Evolutionary conservation across 2,329 filamentous ascomycete species (phyloP), one percentile per base, ranked within the genome.

Genomic region (Pseudogymnoascus sp.): DNA sequence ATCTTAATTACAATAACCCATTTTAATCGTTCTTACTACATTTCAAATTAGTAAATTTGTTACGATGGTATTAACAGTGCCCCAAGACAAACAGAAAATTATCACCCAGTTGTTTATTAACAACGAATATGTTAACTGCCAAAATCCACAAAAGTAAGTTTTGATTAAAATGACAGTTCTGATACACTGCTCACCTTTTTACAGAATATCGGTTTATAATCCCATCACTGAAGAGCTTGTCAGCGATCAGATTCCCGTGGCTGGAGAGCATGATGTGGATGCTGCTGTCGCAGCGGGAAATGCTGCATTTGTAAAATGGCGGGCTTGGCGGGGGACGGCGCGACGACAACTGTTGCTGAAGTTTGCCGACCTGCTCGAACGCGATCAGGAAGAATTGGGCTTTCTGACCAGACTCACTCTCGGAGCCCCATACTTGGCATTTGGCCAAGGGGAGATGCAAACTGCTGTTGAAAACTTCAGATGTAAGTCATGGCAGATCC

Each of bases 101-200:
- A 66, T 65, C 46, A 66, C 63, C 8, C 59, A 49, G 21, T 73
- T 82, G 61, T 80, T 81, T 67, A 82, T 83, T 71, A 80, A 82
- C 68, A 79, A 80, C 67, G 73, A 79, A 72, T 79, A 56, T 28
- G 38, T 63, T 14, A 28, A 16, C 40, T 34, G 8, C 40, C 36
- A 42, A 76, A 77, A 60, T 76, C 75, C 6, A 75, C 77, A 61
- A 76, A 70, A 61, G 18, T 25, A 59, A 2, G 21, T 46, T 3
- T 36, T 21, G 11, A 65, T 64, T 68, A 40, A 37, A 63, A 65
- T 23, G 38, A 64, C 28, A 65, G 63, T 40, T 63, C 49, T 31
- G 38, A 42, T 12, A 59, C 66, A 36, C 66, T 46, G 14, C 31
- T 68, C 3, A 49, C 62, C 2, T 25, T 7, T 67, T n/a, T 21